Conservation (phyloP, 192 early-diverging fungal genomes). For the Podila epicladia region DNA sequence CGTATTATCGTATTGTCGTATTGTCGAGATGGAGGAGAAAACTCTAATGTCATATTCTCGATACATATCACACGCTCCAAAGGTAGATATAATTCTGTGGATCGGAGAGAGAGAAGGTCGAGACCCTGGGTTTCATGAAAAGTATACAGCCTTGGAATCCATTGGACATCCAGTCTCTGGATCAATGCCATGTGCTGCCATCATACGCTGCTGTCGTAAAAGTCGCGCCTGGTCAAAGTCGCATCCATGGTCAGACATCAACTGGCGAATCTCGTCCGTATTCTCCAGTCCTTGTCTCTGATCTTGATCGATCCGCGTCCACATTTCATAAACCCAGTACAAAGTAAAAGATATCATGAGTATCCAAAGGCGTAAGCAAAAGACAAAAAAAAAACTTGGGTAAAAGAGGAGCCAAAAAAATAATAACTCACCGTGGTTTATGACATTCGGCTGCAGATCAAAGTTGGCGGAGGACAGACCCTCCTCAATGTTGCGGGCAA, state of each 20-base stretch:
- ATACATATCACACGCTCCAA: too few species aligned
- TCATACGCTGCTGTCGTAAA: constrained; percentile 50
- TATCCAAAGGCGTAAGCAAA: neutral
- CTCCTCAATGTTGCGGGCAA: constrained; percentile 57
- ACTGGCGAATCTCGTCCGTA: constrained; percentile 54
- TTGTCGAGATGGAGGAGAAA: too few species aligned
- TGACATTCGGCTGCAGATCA: constrained; percentile 49
- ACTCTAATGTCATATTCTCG: too few species aligned
- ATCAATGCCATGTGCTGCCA: constrained; percentile 60
- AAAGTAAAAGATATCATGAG: neutral
- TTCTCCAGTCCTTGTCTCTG: constrained; percentile 53
- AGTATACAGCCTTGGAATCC: constrained; percentile 58
- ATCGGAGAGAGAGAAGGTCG: neutral
- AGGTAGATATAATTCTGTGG: neutral
- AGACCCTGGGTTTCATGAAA: constrained; percentile 11
- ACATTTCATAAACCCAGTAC: too few species aligned
- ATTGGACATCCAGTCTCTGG: constrained; percentile 55
- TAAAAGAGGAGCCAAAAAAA: neutral
- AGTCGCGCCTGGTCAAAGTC: constrained; percentile 61
- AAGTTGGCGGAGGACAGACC: constrained; percentile 60
- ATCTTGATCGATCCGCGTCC: neutral
- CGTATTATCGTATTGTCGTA: too few species aligned
- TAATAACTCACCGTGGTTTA: constrained; percentile 20
- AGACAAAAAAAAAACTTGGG: neutral
- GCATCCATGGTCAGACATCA: constrained; percentile 53